A percentile compares a stretch with the other conserved stretches of the same genome.
Evolutionary conservation across 2,329 filamentous ascomycete species (phyloP).

Genomic region (Diaporthe eres): DNA sequence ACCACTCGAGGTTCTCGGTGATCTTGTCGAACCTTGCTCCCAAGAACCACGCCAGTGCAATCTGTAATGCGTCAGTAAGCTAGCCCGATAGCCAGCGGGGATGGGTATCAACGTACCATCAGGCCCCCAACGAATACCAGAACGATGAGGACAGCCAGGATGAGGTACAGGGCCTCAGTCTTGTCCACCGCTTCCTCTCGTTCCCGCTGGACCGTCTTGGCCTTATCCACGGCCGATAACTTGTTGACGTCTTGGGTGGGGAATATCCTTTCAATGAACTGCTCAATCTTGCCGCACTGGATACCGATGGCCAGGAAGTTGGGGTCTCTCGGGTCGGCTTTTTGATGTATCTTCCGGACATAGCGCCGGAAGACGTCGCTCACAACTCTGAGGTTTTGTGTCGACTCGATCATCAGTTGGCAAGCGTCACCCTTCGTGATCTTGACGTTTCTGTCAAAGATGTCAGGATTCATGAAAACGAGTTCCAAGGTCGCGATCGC

Average conservation of each 20-base stretch:
- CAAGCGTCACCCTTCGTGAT: conserved; percentile 97
- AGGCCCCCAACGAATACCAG: conserved; percentile 78
- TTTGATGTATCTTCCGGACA: conserved; percentile 85
- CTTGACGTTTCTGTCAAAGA: conserved; percentile 92
- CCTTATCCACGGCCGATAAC: conserved; percentile 58
- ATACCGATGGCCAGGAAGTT: conserved; percentile 94
- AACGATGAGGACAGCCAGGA: conserved; percentile 76
- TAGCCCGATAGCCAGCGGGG: conserved; percentile 9
- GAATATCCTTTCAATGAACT: conserved; percentile 95
- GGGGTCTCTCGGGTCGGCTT: conserved; percentile 94
- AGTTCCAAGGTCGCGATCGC: conserved; percentile 94
- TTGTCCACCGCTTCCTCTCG: conserved; percentile 62
- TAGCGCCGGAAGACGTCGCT: conserved; percentile 88
- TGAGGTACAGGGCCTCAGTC: conserved; percentile 75
- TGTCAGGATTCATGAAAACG: conserved; percentile 89
- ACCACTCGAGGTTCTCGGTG: conserved; percentile 63
- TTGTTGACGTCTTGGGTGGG: conserved; percentile 83
- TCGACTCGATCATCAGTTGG: conserved; percentile 90
- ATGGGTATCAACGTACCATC: conserved; percentile 78
- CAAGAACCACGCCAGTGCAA: conserved; percentile 82
- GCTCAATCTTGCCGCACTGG: conserved; percentile 91
- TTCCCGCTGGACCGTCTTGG: conserved; percentile 48
- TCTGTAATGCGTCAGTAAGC: conserved; percentile 60
- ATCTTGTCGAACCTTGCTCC: conserved; percentile 87
- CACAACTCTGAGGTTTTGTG: conserved; percentile 86